phyloP scores from a whole-genome alignment of 2,329 filamentous ascomycete species.

The Capronia americana region DNA sequence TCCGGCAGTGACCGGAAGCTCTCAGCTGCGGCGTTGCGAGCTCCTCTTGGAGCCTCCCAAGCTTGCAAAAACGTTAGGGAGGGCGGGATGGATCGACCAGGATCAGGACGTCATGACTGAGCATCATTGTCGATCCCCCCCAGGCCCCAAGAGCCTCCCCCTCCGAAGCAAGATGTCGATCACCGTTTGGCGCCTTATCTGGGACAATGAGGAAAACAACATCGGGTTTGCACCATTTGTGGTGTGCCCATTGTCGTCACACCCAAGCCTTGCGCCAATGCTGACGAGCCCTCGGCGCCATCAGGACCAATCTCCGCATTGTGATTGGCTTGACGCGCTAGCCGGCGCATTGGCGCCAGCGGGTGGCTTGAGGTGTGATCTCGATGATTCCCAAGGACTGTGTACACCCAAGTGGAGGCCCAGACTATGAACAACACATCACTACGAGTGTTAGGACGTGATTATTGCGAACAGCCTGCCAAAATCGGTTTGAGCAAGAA shows the following conservation, averaged over 20 bases:
- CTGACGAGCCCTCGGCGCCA: background rate
- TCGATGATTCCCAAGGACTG: background rate
- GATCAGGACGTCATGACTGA: background rate
- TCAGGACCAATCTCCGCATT: background rate
- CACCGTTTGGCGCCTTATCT: background rate
- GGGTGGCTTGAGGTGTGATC: background rate
- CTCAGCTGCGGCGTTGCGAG: background rate
- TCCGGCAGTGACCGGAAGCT: background rate
- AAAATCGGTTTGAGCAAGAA: too few relatives aligned
- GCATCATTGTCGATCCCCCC: background rate
- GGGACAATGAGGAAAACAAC: background rate
- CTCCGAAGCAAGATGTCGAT: background rate
- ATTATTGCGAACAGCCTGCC: too few relatives aligned
- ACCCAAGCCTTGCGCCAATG: slow-evolving; percentile 15
- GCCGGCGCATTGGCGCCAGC: slow-evolving; percentile 1
- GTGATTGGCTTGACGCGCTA: slow-evolving; percentile 9
- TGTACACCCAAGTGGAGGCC: background rate
- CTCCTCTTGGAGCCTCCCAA: background rate
- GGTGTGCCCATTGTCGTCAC: slow-evolving; percentile 17
- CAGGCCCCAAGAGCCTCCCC: background rate
- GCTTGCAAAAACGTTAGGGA: background rate
- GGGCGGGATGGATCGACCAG: background rate
- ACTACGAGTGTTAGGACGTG: too few relatives aligned
- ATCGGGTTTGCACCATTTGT: background rate
- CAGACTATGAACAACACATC: background rate